Percentiles rank a stretch among this genome's conserved stretches.
Conservation (phyloP, 805 yeast species). For the Monosporozyma aerobia region DNA sequence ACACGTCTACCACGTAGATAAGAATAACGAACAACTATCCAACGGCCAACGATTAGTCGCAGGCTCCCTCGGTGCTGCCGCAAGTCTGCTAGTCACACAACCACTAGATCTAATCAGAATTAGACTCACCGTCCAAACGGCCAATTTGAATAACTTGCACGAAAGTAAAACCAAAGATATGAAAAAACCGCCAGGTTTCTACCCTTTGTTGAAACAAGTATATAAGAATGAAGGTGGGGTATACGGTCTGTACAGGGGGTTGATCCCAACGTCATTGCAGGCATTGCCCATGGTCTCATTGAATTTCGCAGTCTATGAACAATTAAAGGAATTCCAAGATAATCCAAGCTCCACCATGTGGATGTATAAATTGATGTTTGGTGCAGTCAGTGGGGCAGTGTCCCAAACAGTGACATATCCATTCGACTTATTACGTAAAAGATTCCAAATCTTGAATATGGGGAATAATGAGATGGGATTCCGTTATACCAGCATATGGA, state of each 20-base stretch:
- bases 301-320: slow-evolving; percentile 85
- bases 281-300: slow-evolving; percentile 95
- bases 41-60: slow-evolving; percentile 50
- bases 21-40: slow-evolving; percentile 23
- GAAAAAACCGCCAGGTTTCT: slow-evolving; percentile 61
- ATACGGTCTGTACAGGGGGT: slow-evolving; percentile 69
- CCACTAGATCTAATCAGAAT: slow-evolving; percentile 91
- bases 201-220: slow-evolving; percentile 46
- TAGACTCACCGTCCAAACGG: slow-evolving; percentile 81
- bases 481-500: slow-evolving; percentile 63
- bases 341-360: slow-evolving; percentile 16
- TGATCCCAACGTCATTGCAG: slow-evolving; percentile 84
- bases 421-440: slow-evolving; percentile 74
- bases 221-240: slow-evolving; percentile 77
- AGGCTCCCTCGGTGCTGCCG: slow-evolving; percentile 75
- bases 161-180: slow-evolving; percentile 33
- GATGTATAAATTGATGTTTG: slow-evolving; percentile 52
- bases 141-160: slow-evolving; percentile 41
- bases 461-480: slow-evolving; percentile 65
- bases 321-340: slow-evolving; percentile 50
- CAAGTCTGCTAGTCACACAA: slow-evolving; percentile 74
- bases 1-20: slow-evolving; percentile 27
- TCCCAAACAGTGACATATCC: slow-evolving; percentile 92
- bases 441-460: slow-evolving; percentile 88
- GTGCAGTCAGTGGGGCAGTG: slow-evolving; percentile 80